These are phyloP conservation scores for Boletellus sp. DNA, from an alignment of 768 basidiomycete genomes.

Conservation along the genomic window DNA sequence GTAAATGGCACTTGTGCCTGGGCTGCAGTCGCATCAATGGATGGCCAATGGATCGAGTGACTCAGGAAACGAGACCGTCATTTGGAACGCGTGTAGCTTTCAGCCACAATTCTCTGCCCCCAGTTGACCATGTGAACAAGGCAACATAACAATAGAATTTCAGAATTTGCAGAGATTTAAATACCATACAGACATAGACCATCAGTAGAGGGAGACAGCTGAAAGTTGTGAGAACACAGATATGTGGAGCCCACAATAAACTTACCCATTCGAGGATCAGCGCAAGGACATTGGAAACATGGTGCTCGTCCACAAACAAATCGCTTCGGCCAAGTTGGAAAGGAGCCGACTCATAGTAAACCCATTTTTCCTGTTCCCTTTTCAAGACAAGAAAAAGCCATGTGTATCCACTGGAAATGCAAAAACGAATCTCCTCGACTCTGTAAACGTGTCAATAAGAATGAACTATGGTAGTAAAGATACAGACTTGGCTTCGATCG, in stretches of 20 bases:
- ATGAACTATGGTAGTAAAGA: background rate
- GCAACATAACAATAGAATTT: too few species aligned
- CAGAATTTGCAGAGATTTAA: too few species aligned
- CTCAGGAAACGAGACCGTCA: background rate
- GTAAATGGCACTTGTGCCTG: background rate
- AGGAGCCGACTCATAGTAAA: background rate
- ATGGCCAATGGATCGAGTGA: slow-evolving; percentile 2
- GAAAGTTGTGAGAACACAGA: too few species aligned
- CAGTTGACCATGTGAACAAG: too few species aligned
- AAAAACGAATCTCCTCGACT: background rate
- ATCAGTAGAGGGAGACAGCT: too few species aligned
- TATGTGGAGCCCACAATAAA: too few species aligned
- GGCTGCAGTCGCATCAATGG: background rate
- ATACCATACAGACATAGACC: too few species aligned
- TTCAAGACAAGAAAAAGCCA: background rate
- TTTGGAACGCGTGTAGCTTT: background rate
- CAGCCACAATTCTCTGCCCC: too few species aligned
- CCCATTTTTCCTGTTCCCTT: background rate
- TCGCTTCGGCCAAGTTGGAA: background rate
- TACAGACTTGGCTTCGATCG: background rate
- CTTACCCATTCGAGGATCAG: background rate
- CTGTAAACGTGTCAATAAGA: background rate
- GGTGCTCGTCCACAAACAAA: too few species aligned
- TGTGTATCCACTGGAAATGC: background rate
- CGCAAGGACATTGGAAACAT: background rate